Base-by-base conservation (phyloP, 108 stramenopile genomes). In the Cyclotella sp. region DNA sequence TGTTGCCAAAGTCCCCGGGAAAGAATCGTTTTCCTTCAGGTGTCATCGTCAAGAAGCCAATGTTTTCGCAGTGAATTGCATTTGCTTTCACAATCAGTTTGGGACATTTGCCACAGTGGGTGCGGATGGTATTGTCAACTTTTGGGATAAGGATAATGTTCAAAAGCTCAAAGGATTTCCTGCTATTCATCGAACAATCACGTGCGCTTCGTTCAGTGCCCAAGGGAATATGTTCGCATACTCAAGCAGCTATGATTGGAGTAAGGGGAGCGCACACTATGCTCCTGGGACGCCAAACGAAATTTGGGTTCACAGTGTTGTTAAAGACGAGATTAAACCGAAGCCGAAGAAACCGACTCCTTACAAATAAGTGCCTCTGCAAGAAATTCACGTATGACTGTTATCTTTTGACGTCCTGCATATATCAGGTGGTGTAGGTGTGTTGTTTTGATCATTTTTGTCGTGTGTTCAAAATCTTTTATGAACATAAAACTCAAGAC, bases 91-190 rank as follows among this genome's bases (percentile, higher is more conserved):
- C 79, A 79, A 81, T 40, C 77, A 77, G 62, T 92, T 85, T 77
- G 95, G 94, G 45, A 97, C 96, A 15, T 95, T 98, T 81, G 91
- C 95, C 8, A 97, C 97, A 15, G 93, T 90, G 9, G 96, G 96
- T 21, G 84, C 83, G 34, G 97, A 97, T 84, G 96, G 96, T 30
- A 87, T 94, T 9, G 96, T 98, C 41, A 97, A 92, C 82, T 96
- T 96, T 84, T 99, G 98, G 98, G 98, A 99, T 83, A 96, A 96
- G 75, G 91, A 92, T 66, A 88, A 90, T 70, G 95, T 95, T 77
- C 96, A 96, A 78, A 86, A 97, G 15, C 87, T 97, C 29, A 95
- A 92, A 79, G 95, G 91, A 19, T 97, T 94, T 68, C 65, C 75
- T 13, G 73, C 84, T 28, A 85, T 91, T 61, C 73, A 83, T 39